Conservation (phyloP, 2,329 filamentous ascomycete genomes). For the Orbilia oligospora region DNA sequence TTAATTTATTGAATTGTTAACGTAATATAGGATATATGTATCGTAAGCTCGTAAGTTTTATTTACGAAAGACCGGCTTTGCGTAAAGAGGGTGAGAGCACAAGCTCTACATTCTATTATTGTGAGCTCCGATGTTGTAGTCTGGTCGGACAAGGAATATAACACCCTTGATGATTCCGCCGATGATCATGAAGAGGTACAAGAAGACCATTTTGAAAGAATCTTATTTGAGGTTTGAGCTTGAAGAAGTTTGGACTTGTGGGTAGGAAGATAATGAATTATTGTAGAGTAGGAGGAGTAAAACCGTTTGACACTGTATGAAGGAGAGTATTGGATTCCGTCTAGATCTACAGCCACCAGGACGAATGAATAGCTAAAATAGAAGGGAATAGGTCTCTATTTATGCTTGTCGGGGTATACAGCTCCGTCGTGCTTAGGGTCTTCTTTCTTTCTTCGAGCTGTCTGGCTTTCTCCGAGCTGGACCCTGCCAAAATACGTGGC, state of each 20-base stretch:
- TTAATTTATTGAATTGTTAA: background rate
- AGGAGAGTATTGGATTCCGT: background rate
- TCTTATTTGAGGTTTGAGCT: background rate
- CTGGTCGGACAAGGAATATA: constrained; percentile 4
- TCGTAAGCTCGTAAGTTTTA: background rate
- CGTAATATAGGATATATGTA: background rate
- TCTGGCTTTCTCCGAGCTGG: constrained; percentile 8
- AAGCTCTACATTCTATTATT: constrained; percentile 1
- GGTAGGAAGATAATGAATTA: background rate
- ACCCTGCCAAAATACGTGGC: constrained; percentile 24
- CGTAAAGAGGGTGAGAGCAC: background rate
- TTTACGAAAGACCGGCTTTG: background rate
- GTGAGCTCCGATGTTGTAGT: constrained; percentile 21
- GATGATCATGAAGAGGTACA: constrained; percentile 27
- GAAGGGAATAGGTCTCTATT: background rate
- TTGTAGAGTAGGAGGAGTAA: background rate
- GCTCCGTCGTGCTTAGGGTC: background rate
- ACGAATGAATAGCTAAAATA: background rate
- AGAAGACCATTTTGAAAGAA: constrained; percentile 1
- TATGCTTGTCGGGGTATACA: background rate
- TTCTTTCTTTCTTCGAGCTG: background rate
- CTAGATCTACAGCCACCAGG: constrained; percentile 20
- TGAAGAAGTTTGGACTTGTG: background rate
- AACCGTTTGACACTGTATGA: background rate
- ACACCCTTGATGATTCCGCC: constrained; percentile 11